phyloP scores from a whole-genome alignment of 1,139 yeast genomes.

The Hyphopichia khmerensis region DNA sequence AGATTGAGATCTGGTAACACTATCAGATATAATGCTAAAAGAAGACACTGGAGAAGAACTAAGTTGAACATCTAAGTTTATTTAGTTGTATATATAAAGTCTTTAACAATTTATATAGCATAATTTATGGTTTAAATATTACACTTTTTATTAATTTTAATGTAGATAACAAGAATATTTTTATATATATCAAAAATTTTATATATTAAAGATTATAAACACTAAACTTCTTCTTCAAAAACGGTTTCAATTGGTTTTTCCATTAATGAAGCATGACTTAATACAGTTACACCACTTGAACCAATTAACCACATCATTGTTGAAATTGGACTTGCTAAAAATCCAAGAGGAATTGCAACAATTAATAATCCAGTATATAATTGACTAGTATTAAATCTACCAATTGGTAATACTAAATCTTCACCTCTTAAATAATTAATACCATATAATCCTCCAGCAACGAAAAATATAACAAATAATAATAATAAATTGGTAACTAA shows the following conservation, averaged over 20 bases:
- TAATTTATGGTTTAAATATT: slow-evolving; percentile 11
- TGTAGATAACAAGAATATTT: neutral
- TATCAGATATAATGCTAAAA: slow-evolving; percentile 98
- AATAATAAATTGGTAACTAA: slow-evolving; percentile 81
- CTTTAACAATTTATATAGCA: slow-evolving; percentile 15
- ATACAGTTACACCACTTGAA: slow-evolving; percentile 81
- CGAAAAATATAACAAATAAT: slow-evolving; percentile 73
- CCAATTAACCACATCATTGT: slow-evolving; percentile 97
- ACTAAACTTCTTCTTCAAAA: slow-evolving; percentile 75
- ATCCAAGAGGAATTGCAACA: slow-evolving; percentile 82
- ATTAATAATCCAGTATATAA: slow-evolving; percentile 83
- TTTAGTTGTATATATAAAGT: slow-evolving; percentile 6
- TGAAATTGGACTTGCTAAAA: slow-evolving; percentile 89
- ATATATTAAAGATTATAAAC: no score
- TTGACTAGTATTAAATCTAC: slow-evolving; percentile 73
- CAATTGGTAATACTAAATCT: slow-evolving; percentile 72
- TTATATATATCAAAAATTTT: neutral
- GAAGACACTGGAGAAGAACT: slow-evolving; percentile 99
- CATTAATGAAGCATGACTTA: slow-evolving; percentile 91
- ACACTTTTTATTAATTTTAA: neutral
- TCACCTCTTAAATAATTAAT: slow-evolving; percentile 78
- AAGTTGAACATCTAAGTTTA: slow-evolving; percentile 88
- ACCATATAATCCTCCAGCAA: slow-evolving; percentile 71
- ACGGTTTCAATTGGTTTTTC: slow-evolving; percentile 98
- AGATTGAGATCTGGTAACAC: slow-evolving; percentile 98